phyloP scores from a whole-genome alignment of 441 rosid genomes.

The Erodium texanum region DNA sequence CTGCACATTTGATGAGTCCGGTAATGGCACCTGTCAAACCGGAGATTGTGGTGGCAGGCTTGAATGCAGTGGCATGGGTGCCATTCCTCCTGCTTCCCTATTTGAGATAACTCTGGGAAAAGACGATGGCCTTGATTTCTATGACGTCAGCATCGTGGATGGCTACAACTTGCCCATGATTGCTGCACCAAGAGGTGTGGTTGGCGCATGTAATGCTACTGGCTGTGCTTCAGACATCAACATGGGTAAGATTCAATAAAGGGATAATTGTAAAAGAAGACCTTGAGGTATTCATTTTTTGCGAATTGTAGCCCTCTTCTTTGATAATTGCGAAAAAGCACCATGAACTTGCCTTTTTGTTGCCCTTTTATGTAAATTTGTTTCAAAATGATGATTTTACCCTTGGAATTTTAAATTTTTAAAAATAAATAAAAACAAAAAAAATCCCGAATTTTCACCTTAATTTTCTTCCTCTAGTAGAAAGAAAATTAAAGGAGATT shows the following conservation, averaged over 20 bases:
- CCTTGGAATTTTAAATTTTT: no score
- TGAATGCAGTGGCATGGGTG: conserved; percentile 50
- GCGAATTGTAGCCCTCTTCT: no score
- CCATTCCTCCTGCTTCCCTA: conserved; percentile 56
- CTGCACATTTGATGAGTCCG: conserved; percentile 46
- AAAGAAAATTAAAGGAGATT: no score
- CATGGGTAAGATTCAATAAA: conserved; percentile 29
- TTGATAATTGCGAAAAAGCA: no score
- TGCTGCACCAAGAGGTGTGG: conserved; percentile 41
- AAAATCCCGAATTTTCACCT: no score
- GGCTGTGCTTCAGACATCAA: conserved; percentile 52
- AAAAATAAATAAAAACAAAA: no score
- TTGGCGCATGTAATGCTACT: conserved; percentile 52
- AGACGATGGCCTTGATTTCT: conserved; percentile 41
- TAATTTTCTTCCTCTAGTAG: no score
- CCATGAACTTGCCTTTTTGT: no score
- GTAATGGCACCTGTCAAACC: conserved; percentile 48
- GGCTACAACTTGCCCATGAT: conserved; percentile 60
- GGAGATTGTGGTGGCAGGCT: conserved; percentile 61
- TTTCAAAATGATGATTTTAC: no score
- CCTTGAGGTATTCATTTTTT: no score
- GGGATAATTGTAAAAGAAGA: no score
- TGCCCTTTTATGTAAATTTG: no score
- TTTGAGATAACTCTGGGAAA: conserved; percentile 51
- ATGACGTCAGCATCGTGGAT: conserved; percentile 58